These are phyloP conservation scores for Colletotrichum chlorophyti DNA, from an alignment of 2,329 filamentous ascomycete genomes.

Conservation along the genomic window DNA sequence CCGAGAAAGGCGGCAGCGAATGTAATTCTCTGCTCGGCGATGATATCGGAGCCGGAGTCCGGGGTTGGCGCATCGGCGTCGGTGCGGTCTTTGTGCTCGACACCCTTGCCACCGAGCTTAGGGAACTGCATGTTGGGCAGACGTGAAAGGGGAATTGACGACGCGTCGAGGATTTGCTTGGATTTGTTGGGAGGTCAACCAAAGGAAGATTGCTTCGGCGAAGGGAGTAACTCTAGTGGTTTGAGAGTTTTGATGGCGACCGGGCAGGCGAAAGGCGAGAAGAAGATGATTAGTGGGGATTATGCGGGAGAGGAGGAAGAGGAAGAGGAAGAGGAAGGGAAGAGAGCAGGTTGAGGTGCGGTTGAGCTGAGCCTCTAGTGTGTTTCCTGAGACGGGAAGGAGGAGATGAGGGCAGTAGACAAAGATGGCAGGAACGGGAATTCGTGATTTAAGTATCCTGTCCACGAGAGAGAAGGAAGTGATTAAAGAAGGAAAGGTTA, in stretches of 20 bases:
- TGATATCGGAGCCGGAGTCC: conserved; percentile 10
- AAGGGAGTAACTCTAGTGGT: not conserved
- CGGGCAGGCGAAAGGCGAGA: not conserved
- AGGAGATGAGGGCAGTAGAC: not conserved
- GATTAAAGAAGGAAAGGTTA: not conserved
- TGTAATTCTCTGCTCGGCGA: conserved; percentile 40
- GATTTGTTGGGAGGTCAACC: not conserved
- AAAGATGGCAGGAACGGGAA: not conserved
- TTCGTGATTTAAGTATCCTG: too few relatives aligned
- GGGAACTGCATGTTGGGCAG: conserved; percentile 25
- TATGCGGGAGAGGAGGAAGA: not conserved
- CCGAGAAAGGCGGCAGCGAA: conserved; percentile 55
- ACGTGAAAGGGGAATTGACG: too few relatives aligned
- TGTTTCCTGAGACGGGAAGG: not conserved
- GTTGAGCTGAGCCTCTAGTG: conserved; percentile 21
- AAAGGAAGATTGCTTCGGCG: not conserved
- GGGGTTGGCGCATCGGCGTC: not conserved
- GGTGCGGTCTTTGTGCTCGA: conserved; percentile 21
- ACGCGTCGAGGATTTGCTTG: not conserved
- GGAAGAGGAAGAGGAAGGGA: not conserved
- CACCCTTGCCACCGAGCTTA: conserved; percentile 23
- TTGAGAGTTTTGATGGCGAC: not conserved
- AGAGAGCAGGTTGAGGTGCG: not conserved
- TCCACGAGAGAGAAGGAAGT: not conserved
- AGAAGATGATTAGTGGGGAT: too few relatives aligned